Evolutionary conservation across 1,139 yeast genomes (phyloP), one percentile per base, ranked within the genome.

Genomic region (Scheffersomyces insectosa): DNA sequence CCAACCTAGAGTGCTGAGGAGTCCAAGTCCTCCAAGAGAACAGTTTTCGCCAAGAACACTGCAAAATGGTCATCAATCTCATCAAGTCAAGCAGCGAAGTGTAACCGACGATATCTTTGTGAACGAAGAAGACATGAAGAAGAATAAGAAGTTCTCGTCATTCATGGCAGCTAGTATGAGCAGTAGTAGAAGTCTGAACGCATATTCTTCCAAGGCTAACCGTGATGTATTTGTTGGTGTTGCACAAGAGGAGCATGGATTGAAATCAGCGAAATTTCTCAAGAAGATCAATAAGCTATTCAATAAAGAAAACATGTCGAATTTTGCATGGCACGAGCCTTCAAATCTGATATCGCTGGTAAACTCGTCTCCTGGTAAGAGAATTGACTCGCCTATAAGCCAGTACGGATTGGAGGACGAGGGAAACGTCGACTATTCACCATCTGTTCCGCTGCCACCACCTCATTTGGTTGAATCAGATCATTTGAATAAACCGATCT

Each of bases 281-380:
- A 20, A 31, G 23, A 68, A 66, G 41, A 59, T 73, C 43, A 55
- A 56, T 43, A 69, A 63, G 52, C 51, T 72, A 36, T 68, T 62
- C 43, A 55, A 49, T 37, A 68, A 64, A 47, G 64, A 72, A 44
- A 64, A 60, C 14, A 20, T 31, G 42, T 51, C 64, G n/a, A 55
- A 64, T 5, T 48, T 56, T 4, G 41, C 66, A 9, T 68, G 70
- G 59, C 30, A 36, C 6, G 20, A 10, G 10, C 20, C 34, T 5
- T 15, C 15, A 10, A 20, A 11, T 8, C 34, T 14, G 23, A 11
- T 8, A 11, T 10, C 34, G 5, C 25, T 20, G 25, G 23, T 2
- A 12, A 13, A 31, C 5, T 35, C 39, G 28, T 38, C 9, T 34
- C 43, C 30, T 28, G 15, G 2, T 40, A 42, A 9, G n/a, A 36